phyloP scores from a whole-genome alignment of 176 grass and related monocot species.

The Hsuehochloa calcarea region DNA sequence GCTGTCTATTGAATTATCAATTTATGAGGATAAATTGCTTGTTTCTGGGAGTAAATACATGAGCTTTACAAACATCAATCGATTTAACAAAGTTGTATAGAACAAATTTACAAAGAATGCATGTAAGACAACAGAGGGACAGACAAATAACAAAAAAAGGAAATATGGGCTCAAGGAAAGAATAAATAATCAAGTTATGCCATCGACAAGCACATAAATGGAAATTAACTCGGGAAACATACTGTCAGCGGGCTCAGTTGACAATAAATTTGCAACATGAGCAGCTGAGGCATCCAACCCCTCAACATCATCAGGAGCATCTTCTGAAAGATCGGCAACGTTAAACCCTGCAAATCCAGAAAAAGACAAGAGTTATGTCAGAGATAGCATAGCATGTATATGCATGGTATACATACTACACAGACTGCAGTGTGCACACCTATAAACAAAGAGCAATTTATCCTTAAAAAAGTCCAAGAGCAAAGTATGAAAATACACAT shows the following conservation, averaged over 20 bases:
- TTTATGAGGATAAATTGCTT: not conserved
- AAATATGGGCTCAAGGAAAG: not conserved
- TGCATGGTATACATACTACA: not conserved
- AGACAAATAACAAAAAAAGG: not conserved
- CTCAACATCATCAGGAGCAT: conserved; percentile 69
- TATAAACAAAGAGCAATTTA: not conserved
- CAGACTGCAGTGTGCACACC: not conserved
- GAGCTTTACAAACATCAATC: not conserved
- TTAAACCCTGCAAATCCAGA: conserved; percentile 73
- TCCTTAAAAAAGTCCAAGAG: not conserved
- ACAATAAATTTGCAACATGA: conserved; percentile 94
- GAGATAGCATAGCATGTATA: not conserved
- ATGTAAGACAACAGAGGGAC: not conserved
- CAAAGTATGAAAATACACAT: not conserved
- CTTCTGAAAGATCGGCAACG: conserved; percentile 83
- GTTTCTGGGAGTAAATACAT: not conserved
- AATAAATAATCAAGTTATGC: not conserved
- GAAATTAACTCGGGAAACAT: conserved; percentile 23
- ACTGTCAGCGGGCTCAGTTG: conserved; percentile 88
- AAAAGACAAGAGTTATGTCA: not conserved
- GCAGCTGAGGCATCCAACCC: conserved; percentile 88
- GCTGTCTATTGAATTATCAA: not conserved
- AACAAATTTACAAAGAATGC: not conserved
- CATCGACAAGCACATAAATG: not conserved
- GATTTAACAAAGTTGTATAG: not conserved